Evolutionary conservation across 371 early-diverging fungal genomes (phyloP), one percentile per base, ranked within the genome.

Genomic region (Gilbertella persicaria): DNA sequence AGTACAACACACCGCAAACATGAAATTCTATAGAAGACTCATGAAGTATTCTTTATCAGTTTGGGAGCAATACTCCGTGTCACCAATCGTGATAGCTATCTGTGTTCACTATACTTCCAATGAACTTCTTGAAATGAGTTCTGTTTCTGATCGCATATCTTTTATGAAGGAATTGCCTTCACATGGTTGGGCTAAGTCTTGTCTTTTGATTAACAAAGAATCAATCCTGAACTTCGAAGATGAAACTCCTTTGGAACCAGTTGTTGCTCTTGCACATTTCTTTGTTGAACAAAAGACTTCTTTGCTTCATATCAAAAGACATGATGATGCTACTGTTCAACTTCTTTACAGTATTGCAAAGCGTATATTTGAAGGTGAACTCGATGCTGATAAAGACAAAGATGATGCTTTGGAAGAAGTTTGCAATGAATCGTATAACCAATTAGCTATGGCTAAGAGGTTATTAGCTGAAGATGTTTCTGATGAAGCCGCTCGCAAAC

Each of bases 191-290:
- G 42, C 50, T 23, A 48, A 51, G 40, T 26, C 54, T 16, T 60
- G 55, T 39, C 46, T 45, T 43, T 41, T 54, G 41, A 37, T 55
- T 16, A 60, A 54, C 39, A 45, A 37, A 30, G 28, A 50, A 45
- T 29, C 55, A 14, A 60, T 60, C 35, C n/a, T 40, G 20, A 36
- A 45, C 29, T 20, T 54, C 35, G 20, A 50, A 41, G 20, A 54
- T 26, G 29, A 37, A 38, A 50, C 25, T 26, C 45, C 54, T 54
- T 45, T 60, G 30, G 37, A 55, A 30, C 40, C 55, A 20, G 13
- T 50, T 28, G 61, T 60, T 50, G 61, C 55, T 9, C 47, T 55
- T 39, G 55, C 47, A 19, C 61, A 54, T 46, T 54, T 60, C 45
- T 43, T 60, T 49, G 43, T 51, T 17, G n/a, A n/a, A n/a, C n/a